phyloP scores from a whole-genome alignment of 2,329 filamentous ascomycete species.

The Talaromyces sp. region DNA sequence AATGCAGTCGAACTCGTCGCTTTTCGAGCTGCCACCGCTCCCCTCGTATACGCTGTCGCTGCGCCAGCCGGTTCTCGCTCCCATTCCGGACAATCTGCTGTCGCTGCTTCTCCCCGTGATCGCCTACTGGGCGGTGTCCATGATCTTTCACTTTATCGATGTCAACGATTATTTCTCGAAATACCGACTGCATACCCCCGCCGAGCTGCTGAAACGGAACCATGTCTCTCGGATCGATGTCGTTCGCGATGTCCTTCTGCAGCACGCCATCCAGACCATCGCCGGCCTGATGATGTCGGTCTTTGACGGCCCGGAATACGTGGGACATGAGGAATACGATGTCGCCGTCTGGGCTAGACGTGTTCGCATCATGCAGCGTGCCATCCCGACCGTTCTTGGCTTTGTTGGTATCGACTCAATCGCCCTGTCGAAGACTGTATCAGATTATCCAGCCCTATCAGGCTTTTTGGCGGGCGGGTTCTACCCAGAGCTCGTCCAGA shows the following conservation, averaged over 20 bases:
- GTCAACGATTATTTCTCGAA: slow-evolving; percentile 78
- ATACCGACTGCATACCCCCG: slow-evolving; percentile 91
- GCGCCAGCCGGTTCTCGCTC: slow-evolving; percentile 67
- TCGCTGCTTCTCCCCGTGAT: slow-evolving; percentile 71
- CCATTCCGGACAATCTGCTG: slow-evolving; percentile 76
- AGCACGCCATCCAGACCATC: slow-evolving; percentile 82
- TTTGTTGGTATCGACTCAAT: slow-evolving; percentile 71
- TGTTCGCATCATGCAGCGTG: slow-evolving; percentile 71
- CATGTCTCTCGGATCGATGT: slow-evolving; percentile 81
- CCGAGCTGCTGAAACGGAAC: slow-evolving; percentile 82
- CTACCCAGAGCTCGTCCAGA: slow-evolving; percentile 67
- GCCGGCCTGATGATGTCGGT: slow-evolving; percentile 64
- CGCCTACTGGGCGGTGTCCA: slow-evolving; percentile 83
- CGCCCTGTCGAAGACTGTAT: slow-evolving; percentile 70
- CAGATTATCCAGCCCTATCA: slow-evolving; percentile 69
- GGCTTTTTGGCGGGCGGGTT: slow-evolving; percentile 73
- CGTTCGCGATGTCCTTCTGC: slow-evolving; percentile 82
- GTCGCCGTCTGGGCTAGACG: slow-evolving; percentile 85
- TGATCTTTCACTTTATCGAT: slow-evolving; percentile 85
- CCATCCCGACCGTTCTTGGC: slow-evolving; percentile 67
- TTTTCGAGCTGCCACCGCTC: slow-evolving; percentile 69
- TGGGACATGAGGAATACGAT: slow-evolving; percentile 78
- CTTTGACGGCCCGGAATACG: slow-evolving; percentile 68
- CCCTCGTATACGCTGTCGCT: slow-evolving; percentile 72
- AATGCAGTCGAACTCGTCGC: slow-evolving; percentile 34